Evolutionary conservation across 2,329 filamentous ascomycete genomes (phyloP).

Genomic region (Xylaria sp.): DNA sequence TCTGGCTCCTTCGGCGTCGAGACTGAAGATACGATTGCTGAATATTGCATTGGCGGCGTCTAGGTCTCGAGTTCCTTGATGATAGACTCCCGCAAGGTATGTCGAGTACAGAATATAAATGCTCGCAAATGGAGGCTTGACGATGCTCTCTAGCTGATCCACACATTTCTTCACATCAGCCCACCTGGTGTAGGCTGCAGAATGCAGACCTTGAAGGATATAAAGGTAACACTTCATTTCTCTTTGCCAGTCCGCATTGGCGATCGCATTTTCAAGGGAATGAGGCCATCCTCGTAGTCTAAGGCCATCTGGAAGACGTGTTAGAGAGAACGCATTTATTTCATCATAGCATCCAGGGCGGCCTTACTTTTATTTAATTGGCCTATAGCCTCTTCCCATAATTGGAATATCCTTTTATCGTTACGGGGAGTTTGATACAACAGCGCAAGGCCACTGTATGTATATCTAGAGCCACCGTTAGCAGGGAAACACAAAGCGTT

Average conservation of each 20-base stretch:
- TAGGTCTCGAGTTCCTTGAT: slow-evolving; percentile 76
- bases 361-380: slow-evolving; percentile 39
- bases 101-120: slow-evolving; percentile 58
- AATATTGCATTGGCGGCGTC: slow-evolving; percentile 70
- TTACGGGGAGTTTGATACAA: slow-evolving; percentile 43
- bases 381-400: slow-evolving; percentile 45
- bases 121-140: slow-evolving; percentile 44
- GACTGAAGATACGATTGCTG: slow-evolving; percentile 60
- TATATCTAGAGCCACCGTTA: slow-evolving; percentile 46
- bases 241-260: slow-evolving; percentile 65
- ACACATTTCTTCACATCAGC: slow-evolving; percentile 62
- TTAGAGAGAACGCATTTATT: slow-evolving; percentile 24
- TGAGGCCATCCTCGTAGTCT: slow-evolving; percentile 47
- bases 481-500: neutral
- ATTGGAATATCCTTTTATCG: slow-evolving; percentile 41
- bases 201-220: slow-evolving; percentile 70
- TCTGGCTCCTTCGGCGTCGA: slow-evolving; percentile 47
- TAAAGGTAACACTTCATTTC: slow-evolving; percentile 70
- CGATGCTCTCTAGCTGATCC: slow-evolving; percentile 52
- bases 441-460: slow-evolving; percentile 55
- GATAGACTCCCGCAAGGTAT: slow-evolving; percentile 76
- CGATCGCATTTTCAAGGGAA: slow-evolving; percentile 60
- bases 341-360: slow-evolving; percentile 10
- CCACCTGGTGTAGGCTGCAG: slow-evolving; percentile 74
- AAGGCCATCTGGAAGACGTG: slow-evolving; percentile 25